These are phyloP conservation scores for Pleurotus cornucopiae DNA, from an alignment of 768 basidiomycete genomes.

Conservation along the genomic window DNA sequence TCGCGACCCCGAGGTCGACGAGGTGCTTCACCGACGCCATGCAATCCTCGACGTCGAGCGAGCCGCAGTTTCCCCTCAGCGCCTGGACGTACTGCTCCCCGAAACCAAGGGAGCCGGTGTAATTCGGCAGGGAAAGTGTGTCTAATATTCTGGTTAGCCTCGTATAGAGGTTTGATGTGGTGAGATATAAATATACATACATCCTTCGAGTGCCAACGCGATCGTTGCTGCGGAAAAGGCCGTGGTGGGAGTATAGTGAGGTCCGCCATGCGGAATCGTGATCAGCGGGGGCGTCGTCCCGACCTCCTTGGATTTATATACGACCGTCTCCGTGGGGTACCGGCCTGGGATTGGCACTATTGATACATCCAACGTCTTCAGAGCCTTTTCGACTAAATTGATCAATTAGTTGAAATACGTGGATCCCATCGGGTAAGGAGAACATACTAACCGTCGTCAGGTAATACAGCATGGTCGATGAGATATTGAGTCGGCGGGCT, in stretches of 20 bases:
- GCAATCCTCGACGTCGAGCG: slow-evolving; percentile 63
- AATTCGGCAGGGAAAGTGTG: slow-evolving; percentile 58
- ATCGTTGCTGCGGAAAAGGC: slow-evolving; percentile 40
- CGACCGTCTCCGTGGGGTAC: slow-evolving; percentile 49
- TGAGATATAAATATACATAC: slow-evolving; percentile 32
- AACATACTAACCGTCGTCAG: slow-evolving; percentile 32
- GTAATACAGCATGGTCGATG: slow-evolving; percentile 38
- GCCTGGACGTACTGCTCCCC: slow-evolving; percentile 56
- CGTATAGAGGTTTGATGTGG: neutral
- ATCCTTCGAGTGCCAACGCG: slow-evolving; percentile 55
- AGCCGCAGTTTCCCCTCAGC: slow-evolving; percentile 56
- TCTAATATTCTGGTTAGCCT: slow-evolving; percentile 30
- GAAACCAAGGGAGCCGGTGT: slow-evolving; percentile 64
- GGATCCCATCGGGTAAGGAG: neutral
- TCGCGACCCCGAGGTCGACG: slow-evolving; percentile 43
- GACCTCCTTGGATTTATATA: slow-evolving; percentile 32
- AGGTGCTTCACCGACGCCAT: slow-evolving; percentile 51
- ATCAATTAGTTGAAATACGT: neutral
- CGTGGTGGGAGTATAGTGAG: slow-evolving; percentile 46
- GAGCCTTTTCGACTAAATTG: slow-evolving; percentile 33
- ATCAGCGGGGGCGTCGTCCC: slow-evolving; percentile 38
- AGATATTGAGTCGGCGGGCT: slow-evolving; percentile 26
- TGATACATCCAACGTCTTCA: slow-evolving; percentile 35
- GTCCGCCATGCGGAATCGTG: slow-evolving; percentile 59
- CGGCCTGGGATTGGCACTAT: slow-evolving; percentile 48